phyloP scores from a whole-genome alignment of 768 basidiomycete species.

The Lentinula lateritia region DNA sequence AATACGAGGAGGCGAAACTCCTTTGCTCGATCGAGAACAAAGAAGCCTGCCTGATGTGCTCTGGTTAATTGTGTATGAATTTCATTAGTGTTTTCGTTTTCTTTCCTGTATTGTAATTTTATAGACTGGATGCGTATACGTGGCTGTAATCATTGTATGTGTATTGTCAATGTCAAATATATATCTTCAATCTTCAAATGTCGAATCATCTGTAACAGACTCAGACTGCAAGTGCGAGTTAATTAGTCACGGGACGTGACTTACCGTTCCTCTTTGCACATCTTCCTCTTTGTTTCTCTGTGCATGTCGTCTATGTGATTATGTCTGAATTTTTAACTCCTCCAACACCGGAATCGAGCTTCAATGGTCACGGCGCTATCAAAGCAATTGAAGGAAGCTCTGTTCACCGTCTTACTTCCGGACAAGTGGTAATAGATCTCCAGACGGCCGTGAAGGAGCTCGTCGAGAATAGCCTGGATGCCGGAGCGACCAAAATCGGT shows the following conservation, averaged over 20 bases:
- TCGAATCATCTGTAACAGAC: too few species aligned
- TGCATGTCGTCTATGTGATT: neutral
- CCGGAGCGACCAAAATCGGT: constrained; percentile 86
- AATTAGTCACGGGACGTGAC: neutral
- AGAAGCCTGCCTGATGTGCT: constrained; percentile 92
- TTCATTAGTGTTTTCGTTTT: too few species aligned
- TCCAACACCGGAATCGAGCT: neutral
- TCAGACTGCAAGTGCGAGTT: too few species aligned
- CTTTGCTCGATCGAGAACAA: constrained; percentile 89
- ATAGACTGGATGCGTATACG: neutral
- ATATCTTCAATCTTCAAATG: neutral
- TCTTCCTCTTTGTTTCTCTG: neutral
- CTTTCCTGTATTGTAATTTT: neutral
- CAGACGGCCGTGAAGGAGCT: constrained; percentile 95
- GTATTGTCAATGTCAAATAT: neutral
- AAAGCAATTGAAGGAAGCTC: constrained; percentile 70
- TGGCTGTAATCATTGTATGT: neutral
- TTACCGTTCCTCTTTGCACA: neutral
- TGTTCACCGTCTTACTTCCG: constrained; percentile 86
- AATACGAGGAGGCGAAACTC: constrained; percentile 77
- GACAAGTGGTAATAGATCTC: constrained; percentile 92
- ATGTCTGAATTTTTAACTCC: neutral
- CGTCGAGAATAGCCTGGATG: constrained; percentile 93
- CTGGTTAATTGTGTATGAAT: constrained; percentile 38
- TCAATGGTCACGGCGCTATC: constrained; percentile 18